Conservation (phyloP, 1,284 basidiomycete species). For the Ganoderma multipileum region DNA sequence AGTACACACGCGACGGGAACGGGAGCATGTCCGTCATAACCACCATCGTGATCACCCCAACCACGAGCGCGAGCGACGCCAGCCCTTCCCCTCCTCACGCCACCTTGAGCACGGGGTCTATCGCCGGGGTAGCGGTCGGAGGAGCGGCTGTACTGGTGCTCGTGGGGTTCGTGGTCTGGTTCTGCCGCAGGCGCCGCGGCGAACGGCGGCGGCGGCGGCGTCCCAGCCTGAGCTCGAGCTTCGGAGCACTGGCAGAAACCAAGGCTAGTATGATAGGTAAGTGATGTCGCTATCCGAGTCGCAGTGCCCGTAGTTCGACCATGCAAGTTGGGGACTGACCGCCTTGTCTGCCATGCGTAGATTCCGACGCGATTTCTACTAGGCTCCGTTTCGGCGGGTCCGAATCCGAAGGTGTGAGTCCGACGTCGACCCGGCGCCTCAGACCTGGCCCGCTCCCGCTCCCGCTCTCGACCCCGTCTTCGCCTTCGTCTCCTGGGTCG, state of each 20-base stretch:
- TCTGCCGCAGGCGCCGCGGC: background rate
- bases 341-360: too few species aligned
- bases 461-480: background rate
- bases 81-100: background rate
- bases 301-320: too few species aligned
- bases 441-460: background rate
- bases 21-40: background rate
- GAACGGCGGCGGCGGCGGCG: too few species aligned
- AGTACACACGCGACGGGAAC: background rate
- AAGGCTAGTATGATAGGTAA: too few species aligned
- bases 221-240: background rate
- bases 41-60: background rate
- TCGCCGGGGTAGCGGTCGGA: background rate
- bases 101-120: background rate
- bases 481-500: background rate
- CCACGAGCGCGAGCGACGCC: background rate
- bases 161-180: background rate
- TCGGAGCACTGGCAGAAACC: too few species aligned
- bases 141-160: background rate
- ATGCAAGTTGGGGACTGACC: too few species aligned
- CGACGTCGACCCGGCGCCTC: background rate
- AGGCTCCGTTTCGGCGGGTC: too few species aligned
- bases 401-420: too few species aligned
- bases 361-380: too few species aligned
- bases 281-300: too few species aligned